Base-by-base conservation (phyloP, 2,329 filamentous ascomycete genomes). In the Fusarium pseudoanthophilum region DNA sequence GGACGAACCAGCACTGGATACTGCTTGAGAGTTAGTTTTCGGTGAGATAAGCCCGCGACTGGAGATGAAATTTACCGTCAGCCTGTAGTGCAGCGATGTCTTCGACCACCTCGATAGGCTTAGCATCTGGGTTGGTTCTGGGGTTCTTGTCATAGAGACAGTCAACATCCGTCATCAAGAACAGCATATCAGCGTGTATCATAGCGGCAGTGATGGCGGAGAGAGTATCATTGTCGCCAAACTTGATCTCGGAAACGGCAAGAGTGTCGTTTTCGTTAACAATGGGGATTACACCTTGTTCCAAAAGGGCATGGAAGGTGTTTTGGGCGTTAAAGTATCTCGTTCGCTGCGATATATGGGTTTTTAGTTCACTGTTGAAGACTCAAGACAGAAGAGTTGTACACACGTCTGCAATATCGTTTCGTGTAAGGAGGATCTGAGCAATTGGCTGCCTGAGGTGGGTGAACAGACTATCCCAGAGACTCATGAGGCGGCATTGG, bases 201-300 rank as follows among this genome's bases (percentile, higher is more conserved):
- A 98, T 98, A 75, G 93, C 96, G 2, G 96, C 94, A 1, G 96
- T 97, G 77, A 99, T 98, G 64, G 96, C 96, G 18, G 95, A 97
- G 52, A 99, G 87, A 4, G 96, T 99, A 82, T 99, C 96, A 78
- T 99, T 99, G 86, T 99, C 96, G 75, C 96, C 96, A 80, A 99
- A 99, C 86, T 98, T 98, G 85, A 99, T 99, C 88, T 99, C 96
- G 49, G 95, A 93, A 74, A 99, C 96, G 30, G 95, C 94, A 61
- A 99, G 85, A 6, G 96, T 99, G 82, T 99, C 96, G 82, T 99
- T 99, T 84, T 99, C 96, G 79, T 99, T 99, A 73, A 99, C 96
- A 78, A 99, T 98, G 15, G 96, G 96, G 72, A 99, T 97, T 32
- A 98, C 95, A 4, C 95, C 95, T 92, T 98, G 96, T 78, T 95